A percentile compares a stretch with the other conserved stretches of the same genome.
Evolutionary conservation across 805 yeast species (phyloP).

Genomic region (Wickerhamomyces silvicola): DNA sequence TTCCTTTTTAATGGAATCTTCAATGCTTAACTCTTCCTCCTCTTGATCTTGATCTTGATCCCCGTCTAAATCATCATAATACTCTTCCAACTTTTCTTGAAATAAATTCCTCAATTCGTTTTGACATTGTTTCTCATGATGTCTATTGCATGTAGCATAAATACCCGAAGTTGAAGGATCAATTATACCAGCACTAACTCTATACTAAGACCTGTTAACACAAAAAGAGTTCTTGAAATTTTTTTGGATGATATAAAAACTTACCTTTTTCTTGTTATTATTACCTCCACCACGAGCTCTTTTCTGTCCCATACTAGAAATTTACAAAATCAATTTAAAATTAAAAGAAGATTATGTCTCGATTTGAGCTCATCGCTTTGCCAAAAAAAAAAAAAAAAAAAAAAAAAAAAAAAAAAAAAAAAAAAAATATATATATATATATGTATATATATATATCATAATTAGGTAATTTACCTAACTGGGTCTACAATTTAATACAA

Average conservation of each 20-base stretch:
- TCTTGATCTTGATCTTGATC: slow-evolving; percentile 28
- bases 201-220: slow-evolving; percentile 28
- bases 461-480: too few relatives aligned
- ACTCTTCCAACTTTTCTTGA: slow-evolving; percentile 43
- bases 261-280: slow-evolving; percentile 14
- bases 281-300: slow-evolving; percentile 9
- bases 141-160: slow-evolving; percentile 83
- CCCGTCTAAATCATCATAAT: slow-evolving; percentile 31
- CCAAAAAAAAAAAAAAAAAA: background rate
- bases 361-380: slow-evolving; percentile 1
- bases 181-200: slow-evolving; percentile 41
- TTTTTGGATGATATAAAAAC: background rate
- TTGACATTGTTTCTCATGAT: slow-evolving; percentile 71
- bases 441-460: too few relatives aligned
- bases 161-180: slow-evolving; percentile 87
- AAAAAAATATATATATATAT: background rate
- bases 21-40: slow-evolving; percentile 51
- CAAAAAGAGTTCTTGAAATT: background rate
- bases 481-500: too few relatives aligned
- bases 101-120: slow-evolving; percentile 62
- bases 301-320: slow-evolving; percentile 5
- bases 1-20: slow-evolving; percentile 70
- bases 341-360: background rate
- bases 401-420: background rate
- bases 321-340: background rate